phyloP scores from a whole-genome alignment of 1,139 yeast genomes.

The Candida sojae region DNA sequence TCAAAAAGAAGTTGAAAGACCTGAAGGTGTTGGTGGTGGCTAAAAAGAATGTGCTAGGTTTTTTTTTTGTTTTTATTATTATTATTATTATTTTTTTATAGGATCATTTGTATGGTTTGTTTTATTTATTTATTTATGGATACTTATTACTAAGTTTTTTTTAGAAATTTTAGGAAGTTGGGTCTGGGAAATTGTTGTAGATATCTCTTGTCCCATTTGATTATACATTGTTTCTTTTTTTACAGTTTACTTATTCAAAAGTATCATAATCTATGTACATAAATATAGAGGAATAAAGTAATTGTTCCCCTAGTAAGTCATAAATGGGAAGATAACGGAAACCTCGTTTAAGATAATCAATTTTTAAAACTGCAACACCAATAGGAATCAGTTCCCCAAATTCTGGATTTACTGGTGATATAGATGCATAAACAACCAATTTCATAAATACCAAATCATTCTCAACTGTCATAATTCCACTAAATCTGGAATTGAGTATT shows the following conservation, averaged over 20 bases:
- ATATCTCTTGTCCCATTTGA: too few species aligned
- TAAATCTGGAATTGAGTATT: constrained; percentile 63
- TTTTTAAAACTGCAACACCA: constrained; percentile 59
- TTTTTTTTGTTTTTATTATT: too few species aligned
- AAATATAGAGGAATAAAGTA: constrained; percentile 76
- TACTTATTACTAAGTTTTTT: too few species aligned
- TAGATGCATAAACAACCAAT: constrained; percentile 24
- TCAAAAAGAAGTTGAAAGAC: constrained; percentile 61
- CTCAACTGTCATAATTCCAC: constrained; percentile 34
- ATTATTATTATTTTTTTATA: background rate
- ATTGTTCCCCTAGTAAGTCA: constrained; percentile 79
- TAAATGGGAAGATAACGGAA: constrained; percentile 78
- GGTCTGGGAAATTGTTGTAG: too few species aligned
- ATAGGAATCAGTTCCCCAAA: constrained; percentile 37
- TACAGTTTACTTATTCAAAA: background rate
- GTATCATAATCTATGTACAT: constrained; percentile 44
- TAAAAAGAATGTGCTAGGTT: constrained; percentile 12
- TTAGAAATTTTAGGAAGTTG: too few species aligned
- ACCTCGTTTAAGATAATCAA: constrained; percentile 66
- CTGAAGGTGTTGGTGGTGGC: constrained; percentile 52
- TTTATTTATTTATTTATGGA: too few species aligned
- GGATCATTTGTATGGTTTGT: too few species aligned
- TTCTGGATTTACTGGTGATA: constrained; percentile 18
- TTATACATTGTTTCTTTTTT: too few species aligned
- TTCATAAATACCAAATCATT: constrained; percentile 37